Base-by-base conservation (phyloP, 1,139 yeast genomes). In the Magnusiomyces fungicola region DNA sequence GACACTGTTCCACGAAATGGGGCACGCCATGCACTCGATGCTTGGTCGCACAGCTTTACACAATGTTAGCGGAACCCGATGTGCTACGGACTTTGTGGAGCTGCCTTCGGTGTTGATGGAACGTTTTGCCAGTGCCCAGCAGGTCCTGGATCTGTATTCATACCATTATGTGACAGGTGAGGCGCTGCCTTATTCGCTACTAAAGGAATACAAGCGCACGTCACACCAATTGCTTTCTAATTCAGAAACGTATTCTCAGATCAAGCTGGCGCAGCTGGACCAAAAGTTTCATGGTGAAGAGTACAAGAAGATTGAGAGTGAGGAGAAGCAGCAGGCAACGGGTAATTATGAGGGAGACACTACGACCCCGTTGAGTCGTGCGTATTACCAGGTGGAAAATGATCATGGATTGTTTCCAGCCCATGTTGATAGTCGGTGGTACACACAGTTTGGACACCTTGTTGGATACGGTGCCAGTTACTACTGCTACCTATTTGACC, bases 1-100 rank as follows among this genome's bases (percentile, higher is more conserved):
- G 61, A 92, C 98, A 0, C 69, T 92, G 32, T 92, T 94, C 70
- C 99, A 92, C 67, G 99, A 92, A 67, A 89, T 92, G 96, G 99
- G 99, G 0, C 99, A 92, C 68, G 98, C 98, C 1, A 85, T 92
- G 80, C 98, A 92, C 65, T 88, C 97, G 5, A 90, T 92, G 97
- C 71, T 92, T 27, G 98, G 97, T 0, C 75, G 92, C 54, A 92
- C 98, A 0, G 76, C 81, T 44, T 70, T 92, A 46, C 98, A 94
- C 63, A 94, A 90, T 62, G 83, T 92, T 16, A 83, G 95, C 23
- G 98, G 99, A 1, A 92, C 98, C 0, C 74, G 99, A 53, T 92
- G 97, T 62, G 86, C 89, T 6, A 88, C 98, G 0, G 98, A 92
- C 65, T 92, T 92, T 69, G 98, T 94, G 30, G 98, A 92, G 65